Percentiles rank a stretch among this genome's conserved stretches.
These are phyloP conservation scores for Plenodomus lindquistii DNA, from an alignment of 2,329 filamentous ascomycete species.

Conservation along the genomic window DNA sequence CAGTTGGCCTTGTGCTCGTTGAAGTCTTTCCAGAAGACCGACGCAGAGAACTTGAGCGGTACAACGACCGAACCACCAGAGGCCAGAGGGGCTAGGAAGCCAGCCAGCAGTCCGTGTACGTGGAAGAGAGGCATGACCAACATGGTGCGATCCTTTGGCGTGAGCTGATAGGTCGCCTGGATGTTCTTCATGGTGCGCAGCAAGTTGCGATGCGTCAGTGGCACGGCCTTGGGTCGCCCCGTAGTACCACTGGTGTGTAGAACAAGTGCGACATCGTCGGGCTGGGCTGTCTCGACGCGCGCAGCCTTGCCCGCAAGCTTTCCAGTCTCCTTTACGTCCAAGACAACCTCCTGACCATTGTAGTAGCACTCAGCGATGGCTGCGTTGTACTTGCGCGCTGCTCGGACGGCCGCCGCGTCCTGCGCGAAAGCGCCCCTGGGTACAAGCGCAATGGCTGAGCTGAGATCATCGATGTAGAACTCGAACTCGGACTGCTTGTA, in stretches of 20 bases:
- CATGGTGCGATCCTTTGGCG: conserved; percentile 73
- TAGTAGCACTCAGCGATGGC: conserved; percentile 89
- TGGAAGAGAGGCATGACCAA: conserved; percentile 92
- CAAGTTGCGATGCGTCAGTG: conserved; percentile 79
- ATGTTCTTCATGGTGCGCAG: conserved; percentile 85
- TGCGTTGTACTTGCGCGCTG: conserved; percentile 76
- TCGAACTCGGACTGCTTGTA: conserved; percentile 92
- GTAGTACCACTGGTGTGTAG: conserved; percentile 86
- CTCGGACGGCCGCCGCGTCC: conserved; percentile 72
- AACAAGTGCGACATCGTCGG: conserved; percentile 81
- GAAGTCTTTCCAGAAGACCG: conserved; percentile 82
- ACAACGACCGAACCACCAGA: conserved; percentile 80
- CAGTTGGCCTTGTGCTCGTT: conserved; percentile 75
- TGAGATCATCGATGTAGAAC: conserved; percentile 88
- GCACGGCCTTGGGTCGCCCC: conserved; percentile 79
- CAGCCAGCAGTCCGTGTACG: conserved; percentile 84
- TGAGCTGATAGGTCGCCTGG: conserved; percentile 74
- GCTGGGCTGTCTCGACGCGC: conserved; percentile 60
- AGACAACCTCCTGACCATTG: conserved; percentile 69
- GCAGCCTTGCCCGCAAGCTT: conserved; percentile 61
- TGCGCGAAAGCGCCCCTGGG: conserved; percentile 70
- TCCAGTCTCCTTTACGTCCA: conserved; percentile 78
- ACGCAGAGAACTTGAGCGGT: conserved; percentile 77
- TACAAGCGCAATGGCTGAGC: conserved; percentile 76
- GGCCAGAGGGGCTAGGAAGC: conserved; percentile 74